Conservation (phyloP, 2,329 filamentous ascomycete genomes). For the Clonostachys sp. region DNA sequence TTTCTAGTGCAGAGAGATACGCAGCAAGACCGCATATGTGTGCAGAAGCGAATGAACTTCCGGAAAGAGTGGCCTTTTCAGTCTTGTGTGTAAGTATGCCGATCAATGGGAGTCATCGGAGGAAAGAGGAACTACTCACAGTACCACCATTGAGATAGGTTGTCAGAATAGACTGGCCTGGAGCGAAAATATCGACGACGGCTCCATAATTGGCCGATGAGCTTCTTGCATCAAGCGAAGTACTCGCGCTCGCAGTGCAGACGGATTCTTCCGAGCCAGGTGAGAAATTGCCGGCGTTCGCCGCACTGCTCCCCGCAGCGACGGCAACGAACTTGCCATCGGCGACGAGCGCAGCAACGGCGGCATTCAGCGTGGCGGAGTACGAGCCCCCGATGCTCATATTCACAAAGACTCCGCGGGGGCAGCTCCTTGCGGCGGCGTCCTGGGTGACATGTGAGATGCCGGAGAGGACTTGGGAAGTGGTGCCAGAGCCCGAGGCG, state of each 20-base stretch:
- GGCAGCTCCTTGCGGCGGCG: constrained; percentile 12
- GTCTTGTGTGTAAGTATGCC: background rate
- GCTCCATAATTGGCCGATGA: constrained; percentile 44
- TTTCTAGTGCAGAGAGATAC: background rate
- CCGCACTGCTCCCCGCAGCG: constrained; percentile 8
- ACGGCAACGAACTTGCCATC: constrained; percentile 9
- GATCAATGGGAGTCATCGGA: background rate
- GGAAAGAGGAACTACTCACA: constrained; percentile 9
- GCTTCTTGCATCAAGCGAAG: constrained; percentile 22
- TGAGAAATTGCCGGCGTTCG: constrained; percentile 5
- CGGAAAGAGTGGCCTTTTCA: constrained; percentile 1
- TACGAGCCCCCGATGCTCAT: constrained; percentile 27
- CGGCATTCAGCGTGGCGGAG: constrained; percentile 14
- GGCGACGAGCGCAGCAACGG: constrained; percentile 21
- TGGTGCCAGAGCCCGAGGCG: constrained; percentile 3
- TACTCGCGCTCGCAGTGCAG: constrained; percentile 14
- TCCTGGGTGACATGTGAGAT: constrained; percentile 22
- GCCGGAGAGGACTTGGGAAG: constrained; percentile 14
- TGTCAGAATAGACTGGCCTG: constrained; percentile 35
- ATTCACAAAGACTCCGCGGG: constrained; percentile 30
- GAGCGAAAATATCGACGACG: constrained; percentile 42
- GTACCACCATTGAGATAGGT: constrained; percentile 35
- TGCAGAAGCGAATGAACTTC: constrained; percentile 1
- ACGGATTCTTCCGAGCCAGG: constrained; percentile 9
- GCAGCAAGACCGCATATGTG: constrained; percentile 3